A percentile compares a stretch with the other conserved stretches of the same genome.
Conservation (phyloP, 257 asterid genomes). For the Linaria vulgaris region DNA sequence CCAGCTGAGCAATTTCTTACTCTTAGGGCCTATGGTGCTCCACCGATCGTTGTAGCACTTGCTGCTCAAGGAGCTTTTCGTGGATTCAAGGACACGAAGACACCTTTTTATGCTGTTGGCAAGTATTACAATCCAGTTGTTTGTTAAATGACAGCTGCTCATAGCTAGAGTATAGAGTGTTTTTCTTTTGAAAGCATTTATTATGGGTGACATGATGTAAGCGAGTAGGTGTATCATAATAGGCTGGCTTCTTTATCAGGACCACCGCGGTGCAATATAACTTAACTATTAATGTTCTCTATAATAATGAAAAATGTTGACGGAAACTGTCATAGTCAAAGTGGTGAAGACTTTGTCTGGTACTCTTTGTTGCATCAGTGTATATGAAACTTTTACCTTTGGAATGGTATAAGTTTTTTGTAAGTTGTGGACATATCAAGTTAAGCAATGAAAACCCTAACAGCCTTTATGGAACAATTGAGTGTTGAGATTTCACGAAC, state of each 20-base stretch:
- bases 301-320: not conserved
- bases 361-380: conserved; percentile 2
- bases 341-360: not conserved
- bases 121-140: conserved; percentile 20
- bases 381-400: not conserved
- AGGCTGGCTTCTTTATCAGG: too few species aligned
- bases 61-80: conserved; percentile 98
- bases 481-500: too few species aligned
- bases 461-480: too few species aligned
- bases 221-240: too few species aligned
- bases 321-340: not conserved
- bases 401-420: not conserved
- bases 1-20: conserved; percentile 93
- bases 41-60: conserved; percentile 87
- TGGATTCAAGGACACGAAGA: conserved; percentile 94
- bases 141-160: not conserved
- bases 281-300: too few species aligned
- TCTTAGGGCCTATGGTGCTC: conserved; percentile 86
- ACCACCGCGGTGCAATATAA: too few species aligned
- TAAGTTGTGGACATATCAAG: too few species aligned
- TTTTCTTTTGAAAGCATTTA: not conserved
- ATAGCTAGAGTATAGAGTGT: not conserved
- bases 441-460: too few species aligned
- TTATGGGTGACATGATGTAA: not conserved
- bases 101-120: conserved; percentile 94